Evolutionary conservation across 805 yeast genomes (phyloP), one percentile per base, ranked within the genome.

Genomic region (Metschnikowia picachoensis): DNA sequence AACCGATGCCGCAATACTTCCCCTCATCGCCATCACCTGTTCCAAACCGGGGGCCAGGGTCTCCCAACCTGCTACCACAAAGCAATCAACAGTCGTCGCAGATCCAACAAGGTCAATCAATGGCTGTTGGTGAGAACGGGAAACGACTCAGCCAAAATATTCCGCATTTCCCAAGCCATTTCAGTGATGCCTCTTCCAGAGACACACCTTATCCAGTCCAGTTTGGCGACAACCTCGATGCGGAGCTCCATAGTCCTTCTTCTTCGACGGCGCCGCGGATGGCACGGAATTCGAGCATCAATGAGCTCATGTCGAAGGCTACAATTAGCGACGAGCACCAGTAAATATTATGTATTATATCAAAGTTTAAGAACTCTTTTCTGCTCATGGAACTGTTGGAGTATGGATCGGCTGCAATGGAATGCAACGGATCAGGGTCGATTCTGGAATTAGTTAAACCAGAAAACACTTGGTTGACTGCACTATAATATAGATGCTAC

Each of bases 1-100:
- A 51, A 40, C 58, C 58, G 14, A 51, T 51, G 52, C 68, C 72
- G 2, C 74, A 70, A 43, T 67, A 65, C 53, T 68, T 68, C 52
- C 71, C 72, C 2, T 53, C 66, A 1, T 57, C 69, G n/a, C 71
- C 71, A 13, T 67, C 59, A 40, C 62, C 63, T 16, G 50, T 39
- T 29, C 51, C 7, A 55, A 55, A 36, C 13, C 48, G 31, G 35
- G 41, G 35, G 20, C 52, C 49, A 3, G 49, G 49, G 14, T 46
- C 53, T n/a, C 51, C 55, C 14, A 43, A 31, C n/a, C 27, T 46
- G 30, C 32, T 27, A 15, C 45, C 46, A n/a, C 45, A 31, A 17
- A 32, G 33, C 12, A 36, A 28, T 9, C 41, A 37, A n/a, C 12
- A 43, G 3, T 46, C 55, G 13, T 44, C 55, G 8, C 46, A 20